These are phyloP conservation scores for Lentinula raphanica DNA, from an alignment of 768 basidiomycete species.

Conservation along the genomic window DNA sequence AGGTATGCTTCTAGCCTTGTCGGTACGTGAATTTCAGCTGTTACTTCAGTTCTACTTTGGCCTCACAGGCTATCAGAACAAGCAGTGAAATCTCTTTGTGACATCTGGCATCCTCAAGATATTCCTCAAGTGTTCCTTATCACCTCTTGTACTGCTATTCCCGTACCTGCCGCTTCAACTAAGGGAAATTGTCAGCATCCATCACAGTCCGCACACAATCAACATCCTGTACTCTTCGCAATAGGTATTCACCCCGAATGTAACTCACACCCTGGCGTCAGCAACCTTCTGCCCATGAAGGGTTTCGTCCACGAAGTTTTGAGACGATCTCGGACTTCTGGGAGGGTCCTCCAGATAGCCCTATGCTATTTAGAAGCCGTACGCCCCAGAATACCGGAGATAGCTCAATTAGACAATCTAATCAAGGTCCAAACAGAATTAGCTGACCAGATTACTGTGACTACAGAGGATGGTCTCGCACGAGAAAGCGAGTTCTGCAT, in stretches of 20 bases:
- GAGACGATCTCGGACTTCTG: no score
- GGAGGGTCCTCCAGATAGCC: slow-evolving; percentile 81
- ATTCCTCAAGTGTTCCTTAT: slow-evolving; percentile 56
- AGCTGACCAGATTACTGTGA: slow-evolving; percentile 35
- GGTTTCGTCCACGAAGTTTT: slow-evolving; percentile 87
- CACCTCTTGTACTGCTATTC: slow-evolving; percentile 24
- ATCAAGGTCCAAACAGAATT: slow-evolving; percentile 35
- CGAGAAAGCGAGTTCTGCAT: slow-evolving; percentile 29
- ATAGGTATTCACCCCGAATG: background rate
- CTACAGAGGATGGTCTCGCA: slow-evolving; percentile 38
- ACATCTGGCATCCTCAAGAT: slow-evolving; percentile 77
- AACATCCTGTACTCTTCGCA: background rate
- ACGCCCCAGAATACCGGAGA: slow-evolving; percentile 62
- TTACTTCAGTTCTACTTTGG: slow-evolving; percentile 8
- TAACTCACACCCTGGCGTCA: slow-evolving; percentile 11
- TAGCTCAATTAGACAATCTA: slow-evolving; percentile 44
- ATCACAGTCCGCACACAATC: background rate
- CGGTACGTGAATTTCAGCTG: slow-evolving; percentile 45
- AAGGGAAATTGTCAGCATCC: slow-evolving; percentile 28
- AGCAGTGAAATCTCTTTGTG: slow-evolving; percentile 70
- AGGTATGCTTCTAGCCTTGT: slow-evolving; percentile 66
- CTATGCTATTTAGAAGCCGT: slow-evolving; percentile 84
- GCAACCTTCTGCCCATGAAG: slow-evolving; percentile 54
- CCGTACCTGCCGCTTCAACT: slow-evolving; percentile 15
- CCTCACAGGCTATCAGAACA: slow-evolving; percentile 46